Evolutionary conservation across 2,329 filamentous ascomycete genomes (phyloP).

Genomic region (Talaromyces verruculosus): DNA sequence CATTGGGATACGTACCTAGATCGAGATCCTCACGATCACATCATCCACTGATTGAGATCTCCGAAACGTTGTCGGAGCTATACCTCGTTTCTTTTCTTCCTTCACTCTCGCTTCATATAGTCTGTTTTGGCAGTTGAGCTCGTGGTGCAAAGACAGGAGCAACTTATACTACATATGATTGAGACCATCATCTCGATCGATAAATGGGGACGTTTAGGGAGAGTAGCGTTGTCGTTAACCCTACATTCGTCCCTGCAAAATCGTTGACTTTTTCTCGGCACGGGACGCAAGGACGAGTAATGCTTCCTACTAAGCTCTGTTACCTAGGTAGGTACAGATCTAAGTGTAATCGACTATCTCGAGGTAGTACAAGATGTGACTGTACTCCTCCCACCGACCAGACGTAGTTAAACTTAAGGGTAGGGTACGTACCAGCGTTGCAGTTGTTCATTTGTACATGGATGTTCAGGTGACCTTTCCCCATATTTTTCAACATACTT

Average conservation of each 20-base stretch:
- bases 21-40: not conserved
- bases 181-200: not conserved
- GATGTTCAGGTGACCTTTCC: not conserved
- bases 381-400: not conserved
- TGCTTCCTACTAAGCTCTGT: not conserved
- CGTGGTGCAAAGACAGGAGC: not conserved
- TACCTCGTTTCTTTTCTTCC: not conserved
- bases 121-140: not conserved
- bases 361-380: not conserved
- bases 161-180: not conserved
- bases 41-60: not conserved
- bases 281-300: slow-evolving; percentile 13
- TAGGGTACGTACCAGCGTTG: not conserved
- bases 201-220: not conserved
- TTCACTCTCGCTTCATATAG: not conserved
- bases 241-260: slow-evolving; percentile 7
- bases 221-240: not conserved
- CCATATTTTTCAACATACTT: not conserved
- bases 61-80: slow-evolving; percentile 5
- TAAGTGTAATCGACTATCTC: not conserved
- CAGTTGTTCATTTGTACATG: not conserved
- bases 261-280: not conserved
- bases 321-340: not conserved
- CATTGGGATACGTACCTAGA: not conserved
- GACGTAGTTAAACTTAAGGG: not conserved